Evolutionary conservation across 2,329 filamentous ascomycete genomes (phyloP).

Genomic region (Lachnellula arida): DNA sequence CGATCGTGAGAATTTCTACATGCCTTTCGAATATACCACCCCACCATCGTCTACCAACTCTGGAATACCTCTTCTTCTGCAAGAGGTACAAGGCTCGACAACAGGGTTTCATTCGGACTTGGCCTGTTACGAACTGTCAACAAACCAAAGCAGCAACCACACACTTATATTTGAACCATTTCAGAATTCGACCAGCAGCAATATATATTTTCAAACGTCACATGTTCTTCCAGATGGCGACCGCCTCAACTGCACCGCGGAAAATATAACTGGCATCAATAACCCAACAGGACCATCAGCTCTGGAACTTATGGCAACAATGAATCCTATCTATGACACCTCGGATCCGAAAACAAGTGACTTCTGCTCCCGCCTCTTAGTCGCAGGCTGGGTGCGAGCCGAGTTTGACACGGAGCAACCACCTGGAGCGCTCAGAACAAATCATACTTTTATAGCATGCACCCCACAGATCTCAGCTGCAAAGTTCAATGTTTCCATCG

Average conservation of each 20-base stretch:
- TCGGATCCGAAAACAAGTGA: constrained; percentile 1
- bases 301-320: constrained; percentile 7
- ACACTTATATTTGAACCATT: not conserved
- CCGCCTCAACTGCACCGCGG: not conserved
- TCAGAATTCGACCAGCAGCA: not conserved
- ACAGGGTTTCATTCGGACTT: too few relatives aligned
- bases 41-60: too few relatives aligned
- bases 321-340: not conserved
- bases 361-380: constrained; percentile 8
- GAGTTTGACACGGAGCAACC: not conserved
- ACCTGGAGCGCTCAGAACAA: not conserved
- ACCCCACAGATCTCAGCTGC: constrained; percentile 33
- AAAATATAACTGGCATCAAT: not conserved
- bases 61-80: too few relatives aligned
- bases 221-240: not conserved
- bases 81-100: too few relatives aligned
- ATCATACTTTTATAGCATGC: not conserved
- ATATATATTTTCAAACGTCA: not conserved
- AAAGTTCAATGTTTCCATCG: constrained; percentile 34
- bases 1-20: too few relatives aligned
- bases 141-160: not conserved
- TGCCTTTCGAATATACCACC: too few relatives aligned
- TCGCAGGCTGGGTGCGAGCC: constrained; percentile 15
- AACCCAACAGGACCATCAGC: not conserved
- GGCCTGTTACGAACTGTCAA: not conserved